These are phyloP conservation scores for Pseudomicrostroma phylloplanum DNA, from an alignment of 1,284 basidiomycete species.

Conservation along the genomic window DNA sequence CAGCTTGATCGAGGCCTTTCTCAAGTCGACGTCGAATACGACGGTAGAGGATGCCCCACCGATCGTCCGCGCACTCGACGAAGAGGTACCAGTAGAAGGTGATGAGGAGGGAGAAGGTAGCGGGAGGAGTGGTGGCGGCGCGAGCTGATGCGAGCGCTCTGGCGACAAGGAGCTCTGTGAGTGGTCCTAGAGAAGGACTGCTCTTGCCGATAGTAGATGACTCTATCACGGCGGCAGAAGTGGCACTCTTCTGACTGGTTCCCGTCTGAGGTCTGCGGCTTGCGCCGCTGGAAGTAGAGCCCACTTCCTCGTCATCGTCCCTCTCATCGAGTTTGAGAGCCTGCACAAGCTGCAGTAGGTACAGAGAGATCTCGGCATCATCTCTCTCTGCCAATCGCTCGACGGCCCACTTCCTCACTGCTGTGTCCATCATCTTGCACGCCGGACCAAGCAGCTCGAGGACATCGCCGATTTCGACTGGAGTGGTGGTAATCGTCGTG, in stretches of 20 bases:
- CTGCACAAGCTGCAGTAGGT: slow-evolving; percentile 92
- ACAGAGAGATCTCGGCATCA: slow-evolving; percentile 89
- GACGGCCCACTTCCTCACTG: slow-evolving; percentile 53
- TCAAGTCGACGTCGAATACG: slow-evolving; percentile 75
- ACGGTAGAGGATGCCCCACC: slow-evolving; percentile 84
- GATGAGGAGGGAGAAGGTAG: slow-evolving; percentile 54
- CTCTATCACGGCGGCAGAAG: neutral
- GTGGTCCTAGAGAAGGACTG: slow-evolving; percentile 1
- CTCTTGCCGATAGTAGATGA: neutral
- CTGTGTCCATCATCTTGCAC: slow-evolving; percentile 77
- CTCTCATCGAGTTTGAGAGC: slow-evolving; percentile 65
- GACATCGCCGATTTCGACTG: slow-evolving; percentile 84
- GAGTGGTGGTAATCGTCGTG: neutral
- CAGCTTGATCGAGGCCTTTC: slow-evolving; percentile 63
- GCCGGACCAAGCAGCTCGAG: slow-evolving; percentile 86
- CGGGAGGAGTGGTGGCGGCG: slow-evolving; percentile 9
- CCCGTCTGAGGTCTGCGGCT: slow-evolving; percentile 3
- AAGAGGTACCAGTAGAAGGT: slow-evolving; percentile 95
- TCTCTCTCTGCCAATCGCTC: slow-evolving; percentile 57
- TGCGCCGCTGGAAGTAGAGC: slow-evolving; percentile 7
- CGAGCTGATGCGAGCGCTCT: slow-evolving; percentile 14
- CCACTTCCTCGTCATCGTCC: slow-evolving; percentile 3
- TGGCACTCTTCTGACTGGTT: slow-evolving; percentile 15
- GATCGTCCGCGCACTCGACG: slow-evolving; percentile 78
- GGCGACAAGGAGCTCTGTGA: slow-evolving; percentile 11